Conservation (phyloP, 78 protist genomes). For the Dictyostelium intermedium region DNA sequence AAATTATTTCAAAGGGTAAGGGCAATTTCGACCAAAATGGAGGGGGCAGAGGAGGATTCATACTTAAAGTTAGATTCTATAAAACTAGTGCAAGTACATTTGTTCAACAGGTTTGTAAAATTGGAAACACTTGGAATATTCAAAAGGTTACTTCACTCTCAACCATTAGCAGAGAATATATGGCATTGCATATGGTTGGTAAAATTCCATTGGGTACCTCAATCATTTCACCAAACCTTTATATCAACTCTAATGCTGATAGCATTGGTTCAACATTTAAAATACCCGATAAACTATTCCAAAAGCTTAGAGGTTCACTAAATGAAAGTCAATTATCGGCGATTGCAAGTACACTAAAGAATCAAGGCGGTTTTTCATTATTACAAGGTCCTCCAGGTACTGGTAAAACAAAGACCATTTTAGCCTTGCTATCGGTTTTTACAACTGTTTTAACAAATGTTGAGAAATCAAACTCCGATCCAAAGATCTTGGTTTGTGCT, state of each 20-base stretch:
- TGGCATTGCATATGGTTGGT: conserved; percentile 53
- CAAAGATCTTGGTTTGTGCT: conserved; percentile 86
- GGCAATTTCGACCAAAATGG: not conserved
- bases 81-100: not conserved
- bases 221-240: conserved; percentile 24
- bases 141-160: conserved; percentile 30
- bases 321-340: conserved; percentile 67
- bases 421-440: conserved; percentile 62
- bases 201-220: conserved; percentile 29
- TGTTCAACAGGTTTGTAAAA: not conserved
- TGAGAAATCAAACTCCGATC: not conserved
- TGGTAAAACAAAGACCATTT: conserved; percentile 87
- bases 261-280: not conserved
- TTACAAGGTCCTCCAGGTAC: conserved; percentile 91
- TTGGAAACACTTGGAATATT: conserved; percentile 16
- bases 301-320: not conserved
- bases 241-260: not conserved
- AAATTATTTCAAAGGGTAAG: not conserved
- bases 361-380: conserved; percentile 52
- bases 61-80: not conserved
- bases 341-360: not conserved
- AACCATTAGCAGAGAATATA: conserved; percentile 56
- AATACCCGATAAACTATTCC: not conserved
- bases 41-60: not conserved
- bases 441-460: not conserved